Evolutionary conservation across 164 flowering plant genomes (phyloP).

Genomic region (Aristolochia fimbriata): DNA sequence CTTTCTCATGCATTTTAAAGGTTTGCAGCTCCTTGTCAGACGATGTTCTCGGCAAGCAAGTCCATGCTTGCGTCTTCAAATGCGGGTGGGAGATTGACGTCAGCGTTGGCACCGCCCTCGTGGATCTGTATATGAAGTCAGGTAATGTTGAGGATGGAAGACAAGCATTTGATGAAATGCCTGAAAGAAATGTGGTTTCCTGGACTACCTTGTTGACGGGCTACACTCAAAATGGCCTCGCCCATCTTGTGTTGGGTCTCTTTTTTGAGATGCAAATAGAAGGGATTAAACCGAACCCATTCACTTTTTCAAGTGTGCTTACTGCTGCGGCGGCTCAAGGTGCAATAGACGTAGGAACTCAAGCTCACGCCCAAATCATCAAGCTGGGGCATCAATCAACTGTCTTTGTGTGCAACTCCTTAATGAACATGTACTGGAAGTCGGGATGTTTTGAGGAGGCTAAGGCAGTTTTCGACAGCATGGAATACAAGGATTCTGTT

Average conservation of each 20-base stretch:
- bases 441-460: slow-evolving; percentile 45
- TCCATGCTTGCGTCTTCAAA: slow-evolving; percentile 52
- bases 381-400: slow-evolving; percentile 48
- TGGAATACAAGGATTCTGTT: slow-evolving; percentile 36
- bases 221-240: slow-evolving; percentile 37
- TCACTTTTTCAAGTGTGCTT: slow-evolving; percentile 53
- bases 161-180: slow-evolving; percentile 55
- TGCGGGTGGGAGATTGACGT: slow-evolving; percentile 45
- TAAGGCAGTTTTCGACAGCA: slow-evolving; percentile 37
- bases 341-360: slow-evolving; percentile 33
- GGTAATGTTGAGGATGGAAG: slow-evolving; percentile 34
- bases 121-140: slow-evolving; percentile 77
- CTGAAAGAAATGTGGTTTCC: slow-evolving; percentile 65
- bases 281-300: slow-evolving; percentile 58
- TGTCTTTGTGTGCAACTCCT: slow-evolving; percentile 52
- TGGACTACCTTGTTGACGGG: slow-evolving; percentile 86
- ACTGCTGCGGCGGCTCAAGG: slow-evolving; percentile 51
- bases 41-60: slow-evolving; percentile 37
- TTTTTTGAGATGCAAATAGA: slow-evolving; percentile 45
- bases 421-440: slow-evolving; percentile 67
- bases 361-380: slow-evolving; percentile 45
- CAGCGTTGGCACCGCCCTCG: slow-evolving; percentile 74
- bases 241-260: slow-evolving; percentile 24
- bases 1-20: slow-evolving; percentile 55
- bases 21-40: slow-evolving; percentile 40